Evolutionary conservation across 2,329 filamentous ascomycete species (phyloP).

Genomic region (Fusarium fujikuroi): DNA sequence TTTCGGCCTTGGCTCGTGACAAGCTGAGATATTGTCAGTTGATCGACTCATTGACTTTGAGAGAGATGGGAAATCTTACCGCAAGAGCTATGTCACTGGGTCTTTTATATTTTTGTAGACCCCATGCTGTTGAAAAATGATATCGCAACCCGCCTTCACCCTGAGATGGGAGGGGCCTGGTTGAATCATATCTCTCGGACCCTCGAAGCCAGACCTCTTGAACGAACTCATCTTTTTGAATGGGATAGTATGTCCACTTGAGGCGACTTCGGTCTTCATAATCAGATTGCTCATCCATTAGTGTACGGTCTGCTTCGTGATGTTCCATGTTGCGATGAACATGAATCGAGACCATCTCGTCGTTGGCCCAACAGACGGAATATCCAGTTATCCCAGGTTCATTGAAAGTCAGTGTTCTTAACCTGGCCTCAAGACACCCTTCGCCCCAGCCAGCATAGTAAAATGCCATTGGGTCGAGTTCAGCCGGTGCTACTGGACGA

Average conservation of each 20-base stretch:
- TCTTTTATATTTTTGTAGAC: constrained; percentile 2
- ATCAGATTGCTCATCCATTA: background rate
- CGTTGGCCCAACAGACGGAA: constrained; percentile 11
- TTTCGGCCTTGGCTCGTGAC: background rate
- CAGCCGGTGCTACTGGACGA: background rate
- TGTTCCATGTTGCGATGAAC: background rate
- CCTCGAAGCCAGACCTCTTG: constrained; percentile 23
- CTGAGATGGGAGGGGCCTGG: background rate
- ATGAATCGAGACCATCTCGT: constrained; percentile 5
- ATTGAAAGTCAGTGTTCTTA: constrained; percentile 13
- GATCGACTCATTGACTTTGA: background rate
- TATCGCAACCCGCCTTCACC: background rate
- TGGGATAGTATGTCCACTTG: constrained; percentile 12
- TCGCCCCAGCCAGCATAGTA: constrained; percentile 25
- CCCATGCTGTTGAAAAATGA: constrained; percentile 6
- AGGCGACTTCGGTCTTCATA: background rate
- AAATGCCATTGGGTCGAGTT: background rate
- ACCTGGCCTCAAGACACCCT: background rate
- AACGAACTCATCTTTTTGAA: constrained; percentile 4
- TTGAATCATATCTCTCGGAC: background rate
- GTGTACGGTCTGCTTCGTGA: fast-evolving
- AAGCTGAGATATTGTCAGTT: background rate
- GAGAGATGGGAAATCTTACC: background rate
- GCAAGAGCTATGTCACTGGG: constrained; percentile 8
- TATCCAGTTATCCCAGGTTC: constrained; percentile 4